Conservation (phyloP, 169 alveolate species). For the Blepharisma undulans region DNA sequence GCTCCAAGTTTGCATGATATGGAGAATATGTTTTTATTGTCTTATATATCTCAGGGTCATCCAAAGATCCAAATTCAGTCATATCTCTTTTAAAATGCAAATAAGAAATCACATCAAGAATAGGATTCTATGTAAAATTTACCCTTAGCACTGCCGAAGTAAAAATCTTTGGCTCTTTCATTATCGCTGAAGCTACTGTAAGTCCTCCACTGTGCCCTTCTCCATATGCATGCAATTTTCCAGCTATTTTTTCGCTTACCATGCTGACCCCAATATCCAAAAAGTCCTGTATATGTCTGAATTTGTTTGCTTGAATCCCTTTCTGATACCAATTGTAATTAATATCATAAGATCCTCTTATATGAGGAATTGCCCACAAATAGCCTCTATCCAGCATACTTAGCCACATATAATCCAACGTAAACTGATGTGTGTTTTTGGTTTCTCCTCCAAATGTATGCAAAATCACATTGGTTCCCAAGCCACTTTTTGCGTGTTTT, state of each 20-base stretch:
- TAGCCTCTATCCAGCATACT: conserved; percentile 43
- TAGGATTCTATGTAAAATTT: conserved; percentile 26
- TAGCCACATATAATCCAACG: conserved; percentile 3
- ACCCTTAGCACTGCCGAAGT: conserved; percentile 31
- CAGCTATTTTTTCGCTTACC: conserved; percentile 34
- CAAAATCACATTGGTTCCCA: background rate
- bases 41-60: background rate
- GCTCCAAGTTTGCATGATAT: background rate
- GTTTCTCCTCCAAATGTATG: conserved; percentile 5
- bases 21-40: background rate
- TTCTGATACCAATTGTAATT: conserved; percentile 38
- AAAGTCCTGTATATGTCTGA: conserved; percentile 38
- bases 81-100: background rate
- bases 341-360: conserved; percentile 42
- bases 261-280: conserved; percentile 11
- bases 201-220: conserved; percentile 43
- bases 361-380: conserved; percentile 42
- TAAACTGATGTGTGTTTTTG: conserved; percentile 3
- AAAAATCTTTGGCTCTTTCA: conserved; percentile 39
- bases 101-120: conserved; percentile 19
- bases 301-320: conserved; percentile 36
- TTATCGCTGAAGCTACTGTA: conserved; percentile 30
- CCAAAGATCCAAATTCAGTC: conserved; percentile 1
- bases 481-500: background rate
- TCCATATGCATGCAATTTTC: background rate